Evolutionary conservation across 1,139 yeast species (phyloP).

Genomic region (Yamadazyma atmosphaerica): DNA sequence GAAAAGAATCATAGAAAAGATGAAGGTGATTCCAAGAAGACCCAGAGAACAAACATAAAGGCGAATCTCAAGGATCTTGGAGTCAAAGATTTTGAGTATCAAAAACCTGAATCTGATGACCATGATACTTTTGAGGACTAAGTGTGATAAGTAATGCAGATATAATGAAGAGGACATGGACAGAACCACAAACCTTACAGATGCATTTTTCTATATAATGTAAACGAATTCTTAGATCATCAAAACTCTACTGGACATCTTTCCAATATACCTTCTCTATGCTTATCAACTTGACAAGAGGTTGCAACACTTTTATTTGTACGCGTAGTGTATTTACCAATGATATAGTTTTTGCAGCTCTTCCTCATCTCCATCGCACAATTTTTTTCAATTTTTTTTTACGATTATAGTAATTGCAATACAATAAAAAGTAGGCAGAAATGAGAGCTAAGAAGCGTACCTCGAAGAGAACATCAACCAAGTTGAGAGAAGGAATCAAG

Average conservation of each 20-base stretch:
- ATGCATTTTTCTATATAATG: not conserved
- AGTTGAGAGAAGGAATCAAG: slow-evolving; percentile 93
- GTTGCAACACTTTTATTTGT: not conserved
- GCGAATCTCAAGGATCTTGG: slow-evolving; percentile 9
- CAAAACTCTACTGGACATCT: not conserved
- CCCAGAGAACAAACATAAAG: slow-evolving; percentile 7
- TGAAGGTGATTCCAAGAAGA: slow-evolving; percentile 1
- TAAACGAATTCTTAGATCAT: not conserved
- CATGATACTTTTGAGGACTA: slow-evolving; percentile 1
- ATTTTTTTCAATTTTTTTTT: slow-evolving; percentile 5
- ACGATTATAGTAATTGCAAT: not conserved
- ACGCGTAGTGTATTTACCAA: not conserved
- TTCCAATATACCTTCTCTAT: not conserved
- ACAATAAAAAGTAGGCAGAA: no score
- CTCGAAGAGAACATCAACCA: slow-evolving; percentile 84
- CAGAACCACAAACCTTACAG: not conserved
- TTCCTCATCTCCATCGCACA: slow-evolving; percentile 1
- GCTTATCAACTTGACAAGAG: not conserved
- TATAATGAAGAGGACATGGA: not conserved
- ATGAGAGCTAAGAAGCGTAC: slow-evolving; percentile 66
- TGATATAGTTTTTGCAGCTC: slow-evolving; percentile 1
- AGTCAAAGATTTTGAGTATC: slow-evolving; percentile 6
- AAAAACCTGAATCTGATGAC: not conserved
- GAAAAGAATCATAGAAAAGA: slow-evolving; percentile 4
- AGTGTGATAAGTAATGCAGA: not conserved